phyloP scores from a whole-genome alignment of 1,284 basidiomycete genomes.

The Apiotrichum gamsii region DNA sequence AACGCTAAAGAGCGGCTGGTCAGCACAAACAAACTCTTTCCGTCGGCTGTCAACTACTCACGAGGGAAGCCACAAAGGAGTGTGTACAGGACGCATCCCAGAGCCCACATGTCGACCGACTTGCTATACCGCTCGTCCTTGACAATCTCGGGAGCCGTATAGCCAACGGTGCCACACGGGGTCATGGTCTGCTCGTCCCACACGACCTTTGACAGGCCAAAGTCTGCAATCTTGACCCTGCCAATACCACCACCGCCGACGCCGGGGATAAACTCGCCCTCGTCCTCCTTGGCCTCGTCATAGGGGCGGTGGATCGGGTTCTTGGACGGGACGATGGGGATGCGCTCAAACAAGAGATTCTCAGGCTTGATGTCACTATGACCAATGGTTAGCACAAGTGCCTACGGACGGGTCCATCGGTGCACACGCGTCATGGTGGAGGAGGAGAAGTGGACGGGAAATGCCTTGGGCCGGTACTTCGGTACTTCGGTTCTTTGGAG shows the following conservation, averaged over 20 bases:
- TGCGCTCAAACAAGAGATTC: conserved; percentile 89
- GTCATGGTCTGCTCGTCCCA: conserved; percentile 99
- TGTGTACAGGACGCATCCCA: conserved; percentile 97
- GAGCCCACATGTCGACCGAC: conserved; percentile 99
- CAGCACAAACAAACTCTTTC: background rate
- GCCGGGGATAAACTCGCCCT: conserved; percentile 88
- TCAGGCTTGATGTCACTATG: conserved; percentile 94
- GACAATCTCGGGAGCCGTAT: conserved; percentile 98
- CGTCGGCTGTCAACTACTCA: conserved; percentile 32
- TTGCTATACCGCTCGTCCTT: conserved; percentile 99
- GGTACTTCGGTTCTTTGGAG: too few species aligned
- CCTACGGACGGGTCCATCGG: too few species aligned
- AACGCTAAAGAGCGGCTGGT: conserved; percentile 56
- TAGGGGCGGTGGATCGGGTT: conserved; percentile 72
- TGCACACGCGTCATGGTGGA: too few species aligned
- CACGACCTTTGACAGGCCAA: conserved; percentile 94
- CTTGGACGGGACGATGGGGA: conserved; percentile 86
- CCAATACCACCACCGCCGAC: conserved; percentile 96
- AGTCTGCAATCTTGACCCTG: conserved; percentile 97
- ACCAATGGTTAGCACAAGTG: too few species aligned
- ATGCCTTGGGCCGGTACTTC: too few species aligned
- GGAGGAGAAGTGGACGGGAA: too few species aligned
- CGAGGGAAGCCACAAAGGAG: conserved; percentile 95
- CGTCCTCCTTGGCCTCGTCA: conserved; percentile 98
- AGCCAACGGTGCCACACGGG: conserved; percentile 97